A percentile compares a stretch with the other conserved stretches of the same genome.
Conservation (phyloP, 2,329 filamentous ascomycete genomes). For the Talaromyces piceae region DNA sequence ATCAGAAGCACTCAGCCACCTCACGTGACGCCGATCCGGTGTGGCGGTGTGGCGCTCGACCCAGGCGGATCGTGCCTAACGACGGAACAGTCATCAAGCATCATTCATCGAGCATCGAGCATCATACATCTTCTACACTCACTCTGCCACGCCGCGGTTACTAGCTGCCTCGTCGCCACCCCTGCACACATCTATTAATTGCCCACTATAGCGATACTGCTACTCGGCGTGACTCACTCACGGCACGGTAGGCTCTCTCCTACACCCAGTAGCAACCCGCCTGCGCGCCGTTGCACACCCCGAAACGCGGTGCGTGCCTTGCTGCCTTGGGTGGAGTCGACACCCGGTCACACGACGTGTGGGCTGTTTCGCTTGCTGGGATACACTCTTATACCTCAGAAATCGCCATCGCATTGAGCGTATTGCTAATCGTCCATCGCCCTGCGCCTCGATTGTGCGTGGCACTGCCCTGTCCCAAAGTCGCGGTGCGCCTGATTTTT, state of each 20-base stretch:
- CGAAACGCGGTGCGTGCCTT: background rate
- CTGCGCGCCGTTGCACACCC: background rate
- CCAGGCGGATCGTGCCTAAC: constrained; percentile 10
- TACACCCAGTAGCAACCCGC: constrained; percentile 1
- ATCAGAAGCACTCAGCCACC: background rate
- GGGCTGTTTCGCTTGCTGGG: constrained; percentile 1
- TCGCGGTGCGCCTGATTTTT: constrained; percentile 9
- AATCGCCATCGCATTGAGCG: background rate
- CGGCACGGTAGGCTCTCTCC: too few relatives aligned
- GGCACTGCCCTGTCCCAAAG: background rate
- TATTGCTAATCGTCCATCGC: background rate
- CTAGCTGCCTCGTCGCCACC: too few relatives aligned
- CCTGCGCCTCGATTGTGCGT: background rate
- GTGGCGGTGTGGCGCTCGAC: constrained; percentile 7
- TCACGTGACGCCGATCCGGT: constrained; percentile 5
- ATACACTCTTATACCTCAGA: background rate
- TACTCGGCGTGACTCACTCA: constrained; percentile 8
- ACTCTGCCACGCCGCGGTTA: too few relatives aligned
- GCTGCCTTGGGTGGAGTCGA: constrained; percentile 7
- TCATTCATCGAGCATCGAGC: background rate
- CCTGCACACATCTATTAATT: too few relatives aligned
- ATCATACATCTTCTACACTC: background rate
- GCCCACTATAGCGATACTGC: too few relatives aligned
- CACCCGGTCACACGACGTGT: constrained; percentile 10
- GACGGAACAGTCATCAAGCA: background rate